Percentiles rank a stretch among this genome's conserved stretches.
These are phyloP conservation scores for Ophiocytium majus DNA, from an alignment of 352 stramenopile genomes.

Conservation along the genomic window DNA sequence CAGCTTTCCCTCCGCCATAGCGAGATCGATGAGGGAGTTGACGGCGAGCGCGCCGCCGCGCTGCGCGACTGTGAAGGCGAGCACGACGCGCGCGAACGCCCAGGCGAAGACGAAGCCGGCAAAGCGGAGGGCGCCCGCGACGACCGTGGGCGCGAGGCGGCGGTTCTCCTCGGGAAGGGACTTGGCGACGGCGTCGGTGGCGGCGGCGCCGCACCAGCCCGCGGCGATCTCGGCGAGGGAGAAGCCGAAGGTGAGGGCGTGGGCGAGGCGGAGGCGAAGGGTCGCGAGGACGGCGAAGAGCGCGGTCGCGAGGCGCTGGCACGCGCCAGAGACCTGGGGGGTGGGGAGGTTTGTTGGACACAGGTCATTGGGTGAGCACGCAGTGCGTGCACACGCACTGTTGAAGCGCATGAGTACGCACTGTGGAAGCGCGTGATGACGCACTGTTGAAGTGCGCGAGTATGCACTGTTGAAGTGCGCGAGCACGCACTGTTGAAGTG, in stretches of 20 bases:
- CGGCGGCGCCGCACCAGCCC: not conserved
- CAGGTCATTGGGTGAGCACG: too few species aligned
- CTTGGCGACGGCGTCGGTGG: not conserved
- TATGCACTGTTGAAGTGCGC: too few species aligned
- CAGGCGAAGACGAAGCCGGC: not conserved
- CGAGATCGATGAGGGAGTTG: not conserved
- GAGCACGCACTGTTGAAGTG: too few species aligned
- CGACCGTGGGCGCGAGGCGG: not conserved
- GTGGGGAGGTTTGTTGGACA: too few species aligned
- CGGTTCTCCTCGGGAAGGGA: not conserved
- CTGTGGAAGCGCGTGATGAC: too few species aligned
- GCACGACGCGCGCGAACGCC: not conserved
- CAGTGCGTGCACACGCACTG: too few species aligned
- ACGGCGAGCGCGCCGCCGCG: not conserved
- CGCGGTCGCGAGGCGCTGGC: not conserved
- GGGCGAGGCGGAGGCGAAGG: not conserved
- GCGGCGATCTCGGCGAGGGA: not conserved
- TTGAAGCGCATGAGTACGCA: too few species aligned
- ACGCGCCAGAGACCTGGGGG: not conserved
- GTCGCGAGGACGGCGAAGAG: slow-evolving; percentile 17
- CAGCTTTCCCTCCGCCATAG: not conserved
- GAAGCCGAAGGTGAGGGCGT: not conserved
- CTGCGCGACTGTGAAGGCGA: not conserved
- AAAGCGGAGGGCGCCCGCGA: not conserved
- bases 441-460: too few species aligned